phyloP scores from a whole-genome alignment of 2,329 filamentous ascomycete species.

The Exophiala aquamarina region DNA sequence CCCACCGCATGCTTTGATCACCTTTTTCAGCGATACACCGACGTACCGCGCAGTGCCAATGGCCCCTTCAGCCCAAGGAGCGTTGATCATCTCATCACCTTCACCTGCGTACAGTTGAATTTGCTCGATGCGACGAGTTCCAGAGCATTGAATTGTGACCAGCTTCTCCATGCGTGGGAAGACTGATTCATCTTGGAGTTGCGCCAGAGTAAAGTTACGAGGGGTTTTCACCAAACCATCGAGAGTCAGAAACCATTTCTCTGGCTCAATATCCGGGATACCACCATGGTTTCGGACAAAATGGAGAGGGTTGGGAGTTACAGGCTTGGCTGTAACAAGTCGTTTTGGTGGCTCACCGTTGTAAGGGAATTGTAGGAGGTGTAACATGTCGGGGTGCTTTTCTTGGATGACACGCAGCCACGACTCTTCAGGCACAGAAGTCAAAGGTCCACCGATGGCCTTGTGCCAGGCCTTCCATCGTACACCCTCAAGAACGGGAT shows the following conservation, averaged over 20 bases:
- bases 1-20: conserved; percentile 70
- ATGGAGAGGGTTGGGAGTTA: conserved; percentile 63
- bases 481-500: conserved; percentile 57
- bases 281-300: conserved; percentile 74
- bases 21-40: conserved; percentile 66
- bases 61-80: conserved; percentile 63
- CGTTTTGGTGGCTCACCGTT: conserved; percentile 63
- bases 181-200: conserved; percentile 59
- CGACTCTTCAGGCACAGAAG: conserved; percentile 55
- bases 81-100: conserved; percentile 58
- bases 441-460: conserved; percentile 50
- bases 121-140: conserved; percentile 69
- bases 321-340: conserved; percentile 53
- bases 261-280: conserved; percentile 63
- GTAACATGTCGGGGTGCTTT: conserved; percentile 61
- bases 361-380: conserved; percentile 63
- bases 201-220: conserved; percentile 55
- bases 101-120: conserved; percentile 65
- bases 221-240: conserved; percentile 63
- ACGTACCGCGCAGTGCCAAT: conserved; percentile 65
- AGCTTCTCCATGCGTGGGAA: conserved; percentile 62
- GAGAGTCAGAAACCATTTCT: conserved; percentile 54
- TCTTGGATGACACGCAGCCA: conserved; percentile 58
- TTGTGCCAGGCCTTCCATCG: conserved; percentile 61
- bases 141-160: conserved; percentile 67